Evolutionary conservation across 768 basidiomycete genomes (phyloP).

Genomic region (Phlebiopsis flavidoalba): DNA sequence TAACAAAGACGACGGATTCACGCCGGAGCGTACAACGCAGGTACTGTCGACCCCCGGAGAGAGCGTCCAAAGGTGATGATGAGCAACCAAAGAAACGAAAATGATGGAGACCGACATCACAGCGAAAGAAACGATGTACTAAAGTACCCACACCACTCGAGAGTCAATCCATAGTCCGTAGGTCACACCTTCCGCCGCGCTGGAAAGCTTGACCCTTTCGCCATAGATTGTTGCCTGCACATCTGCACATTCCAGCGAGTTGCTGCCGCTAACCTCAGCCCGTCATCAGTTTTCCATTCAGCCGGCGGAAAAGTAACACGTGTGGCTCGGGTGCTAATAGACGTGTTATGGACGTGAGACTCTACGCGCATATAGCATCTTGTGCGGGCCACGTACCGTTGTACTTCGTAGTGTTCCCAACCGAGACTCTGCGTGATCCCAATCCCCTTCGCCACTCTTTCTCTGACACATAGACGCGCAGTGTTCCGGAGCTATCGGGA

Average conservation of each 20-base stretch:
- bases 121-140: background rate
- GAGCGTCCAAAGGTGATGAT: background rate
- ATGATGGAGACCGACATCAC: background rate
- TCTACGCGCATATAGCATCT: background rate
- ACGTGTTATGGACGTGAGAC: background rate
- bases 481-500: constrained; percentile 62
- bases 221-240: constrained; percentile 18
- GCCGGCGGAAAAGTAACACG: constrained; percentile 87
- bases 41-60: background rate
- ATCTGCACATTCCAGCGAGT: background rate
- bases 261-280: constrained; percentile 16
- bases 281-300: constrained; percentile 65
- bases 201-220: constrained; percentile 22
- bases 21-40: constrained; percentile 3
- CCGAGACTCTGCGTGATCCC: constrained; percentile 95
- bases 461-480: constrained; percentile 79
- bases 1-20: background rate
- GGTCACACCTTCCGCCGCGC: constrained; percentile 35
- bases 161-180: background rate
- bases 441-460: constrained; percentile 93
- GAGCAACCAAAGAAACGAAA: background rate
- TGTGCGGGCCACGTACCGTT: constrained; percentile 49
- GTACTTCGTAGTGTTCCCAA: constrained; percentile 98
- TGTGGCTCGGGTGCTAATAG: constrained; percentile 85
- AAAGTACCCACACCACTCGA: background rate